Base-by-base conservation (phyloP, 2,329 filamentous ascomycete genomes). In the Hysterium pulicare region DNA sequence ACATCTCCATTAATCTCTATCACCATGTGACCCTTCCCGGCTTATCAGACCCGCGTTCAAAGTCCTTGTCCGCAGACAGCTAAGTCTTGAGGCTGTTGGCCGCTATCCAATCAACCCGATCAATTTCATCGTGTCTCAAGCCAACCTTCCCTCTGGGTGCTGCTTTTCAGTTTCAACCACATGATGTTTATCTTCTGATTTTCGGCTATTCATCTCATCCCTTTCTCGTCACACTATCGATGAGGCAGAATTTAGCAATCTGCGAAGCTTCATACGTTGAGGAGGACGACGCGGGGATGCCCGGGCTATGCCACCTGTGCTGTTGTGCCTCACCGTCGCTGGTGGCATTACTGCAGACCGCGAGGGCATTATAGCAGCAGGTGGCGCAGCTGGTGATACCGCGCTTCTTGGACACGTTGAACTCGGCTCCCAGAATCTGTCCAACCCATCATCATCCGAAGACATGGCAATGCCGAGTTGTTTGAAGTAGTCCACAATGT, bases 401-500 rank as follows among this genome's bases (percentile, higher is more conserved):
- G 22, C 35, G 9, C n/a, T 22, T 22, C 22, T 24, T 15, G 35
- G 35, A 24, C 21, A 26, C 5, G 16, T 21, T 10, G 26, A 5
- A 11, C 24, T 19, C 23, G 5, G 30, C 38, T 56, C 44, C 64
- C 62, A 67, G 44, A 53, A 67, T 41, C 46, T 51, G 41, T 68
- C 62, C 46, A 64, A 32, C 19, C 54, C 57, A 15, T 48, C 49
- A 30, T 63, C 58, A 5, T 59, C 56, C 10, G 54, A 45, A 22
- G 51, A 38, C 5, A 54, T 53, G 6, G 59, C 57, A n/a, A 70
- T 57, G 11, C 62, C 63, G 35, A 71, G 64, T 3, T 58, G 59
- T 17, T 67, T 60, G 38, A 73, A 71, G 53, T 65, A 73, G 32
- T 61, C 59, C 36, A 67, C 66, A n/a, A 71, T 59, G 21, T 67